phyloP scores from a whole-genome alignment of 116 monocot genomes.

The Thalassia testudinum region DNA sequence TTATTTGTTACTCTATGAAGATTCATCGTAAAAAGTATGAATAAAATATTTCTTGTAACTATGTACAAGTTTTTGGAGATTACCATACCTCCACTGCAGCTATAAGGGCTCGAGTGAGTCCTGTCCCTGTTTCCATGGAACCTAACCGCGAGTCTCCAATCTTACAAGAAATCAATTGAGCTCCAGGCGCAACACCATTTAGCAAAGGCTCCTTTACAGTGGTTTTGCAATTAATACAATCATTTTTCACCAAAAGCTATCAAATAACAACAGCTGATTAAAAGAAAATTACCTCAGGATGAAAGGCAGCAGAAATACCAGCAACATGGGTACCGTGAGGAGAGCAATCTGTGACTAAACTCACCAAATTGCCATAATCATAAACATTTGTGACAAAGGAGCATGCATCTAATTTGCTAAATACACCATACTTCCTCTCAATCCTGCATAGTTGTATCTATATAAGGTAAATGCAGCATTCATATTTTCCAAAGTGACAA shows the following conservation, averaged over 20 bases:
- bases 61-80: too few species aligned
- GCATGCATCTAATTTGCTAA: conserved; percentile 93
- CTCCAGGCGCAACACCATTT: conserved; percentile 98
- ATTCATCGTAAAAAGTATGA: too few species aligned
- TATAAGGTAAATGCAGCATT: too few species aligned
- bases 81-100: conserved; percentile 72
- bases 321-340: conserved; percentile 98
- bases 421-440: conserved; percentile 77
- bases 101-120: conserved; percentile 76
- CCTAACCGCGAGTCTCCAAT: conserved; percentile 89
- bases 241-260: neutral
- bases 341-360: conserved; percentile 96
- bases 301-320: conserved; percentile 86
- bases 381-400: conserved; percentile 90
- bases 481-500: too few species aligned
- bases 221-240: neutral
- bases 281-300: conserved; percentile 46
- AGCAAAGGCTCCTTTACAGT: conserved; percentile 65
- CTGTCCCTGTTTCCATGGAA: conserved; percentile 98
- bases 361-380: conserved; percentile 88
- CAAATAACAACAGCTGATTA: neutral
- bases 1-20: too few species aligned
- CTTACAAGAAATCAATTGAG: conserved; percentile 96
- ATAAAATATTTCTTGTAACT: too few species aligned
- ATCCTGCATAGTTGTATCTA: conserved; percentile 29